These are phyloP conservation scores for Trametes versicolor DNA, from an alignment of 1,284 basidiomycete species.

Conservation along the genomic window DNA sequence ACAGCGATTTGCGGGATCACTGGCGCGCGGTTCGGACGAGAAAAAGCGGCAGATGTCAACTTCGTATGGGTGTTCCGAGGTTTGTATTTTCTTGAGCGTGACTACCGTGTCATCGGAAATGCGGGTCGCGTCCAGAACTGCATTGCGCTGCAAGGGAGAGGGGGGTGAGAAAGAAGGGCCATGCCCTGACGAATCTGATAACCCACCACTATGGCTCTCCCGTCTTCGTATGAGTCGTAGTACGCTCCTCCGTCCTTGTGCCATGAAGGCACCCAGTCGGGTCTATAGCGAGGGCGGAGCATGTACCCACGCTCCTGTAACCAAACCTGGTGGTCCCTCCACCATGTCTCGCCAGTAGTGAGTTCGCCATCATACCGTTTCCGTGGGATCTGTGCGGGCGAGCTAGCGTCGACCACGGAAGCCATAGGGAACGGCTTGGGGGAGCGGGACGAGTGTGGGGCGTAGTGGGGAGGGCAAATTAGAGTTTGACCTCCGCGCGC, in stretches of 20 bases:
- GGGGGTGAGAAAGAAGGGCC: not conserved
- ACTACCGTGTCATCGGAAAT: slow-evolving; percentile 24
- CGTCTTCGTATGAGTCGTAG: slow-evolving; percentile 22
- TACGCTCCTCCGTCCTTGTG: slow-evolving; percentile 3
- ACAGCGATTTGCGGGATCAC: slow-evolving; percentile 41
- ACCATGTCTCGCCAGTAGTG: not conserved
- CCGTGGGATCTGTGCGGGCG: not conserved
- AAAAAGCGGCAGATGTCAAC: slow-evolving; percentile 35
- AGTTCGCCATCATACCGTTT: not conserved
- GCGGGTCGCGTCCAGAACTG: slow-evolving; percentile 27
- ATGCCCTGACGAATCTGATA: not conserved
- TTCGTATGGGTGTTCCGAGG: slow-evolving; percentile 4
- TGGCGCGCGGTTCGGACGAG: slow-evolving; percentile 20
- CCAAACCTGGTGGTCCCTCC: slow-evolving; percentile 23
- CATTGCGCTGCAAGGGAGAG: not conserved
- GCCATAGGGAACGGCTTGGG: not conserved
- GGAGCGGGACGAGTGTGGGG: not conserved
- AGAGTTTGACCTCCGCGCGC: not conserved
- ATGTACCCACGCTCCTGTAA: slow-evolving; percentile 29
- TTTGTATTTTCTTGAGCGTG: slow-evolving; percentile 17
- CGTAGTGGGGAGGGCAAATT: not conserved
- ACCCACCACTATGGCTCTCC: not conserved
- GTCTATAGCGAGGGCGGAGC: slow-evolving; percentile 31
- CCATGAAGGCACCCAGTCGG: slow-evolving; percentile 32
- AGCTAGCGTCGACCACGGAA: not conserved